Conservation (phyloP, 495 filamentous ascomycete species). For the Penicillium canescens region DNA sequence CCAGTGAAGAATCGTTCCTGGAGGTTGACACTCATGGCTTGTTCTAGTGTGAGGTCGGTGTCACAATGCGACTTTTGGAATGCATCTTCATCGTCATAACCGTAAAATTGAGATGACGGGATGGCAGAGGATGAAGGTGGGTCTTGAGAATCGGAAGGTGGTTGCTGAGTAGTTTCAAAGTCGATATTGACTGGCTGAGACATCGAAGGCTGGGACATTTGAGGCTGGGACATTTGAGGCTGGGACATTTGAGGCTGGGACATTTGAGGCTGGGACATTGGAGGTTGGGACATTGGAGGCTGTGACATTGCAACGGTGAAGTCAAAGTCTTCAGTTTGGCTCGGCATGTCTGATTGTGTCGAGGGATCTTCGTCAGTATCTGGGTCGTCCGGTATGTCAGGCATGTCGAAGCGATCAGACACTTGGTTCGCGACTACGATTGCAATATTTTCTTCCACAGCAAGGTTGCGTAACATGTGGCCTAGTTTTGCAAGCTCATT, state of each 20-base stretch:
- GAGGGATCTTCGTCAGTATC: too few relatives aligned
- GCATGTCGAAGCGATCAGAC: constrained; percentile 72
- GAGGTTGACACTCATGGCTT: constrained; percentile 37
- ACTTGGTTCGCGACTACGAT: constrained; percentile 96
- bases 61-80: too few relatives aligned
- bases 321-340: constrained; percentile 16
- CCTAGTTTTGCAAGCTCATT: constrained; percentile 75
- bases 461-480: constrained; percentile 71
- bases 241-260: too few relatives aligned
- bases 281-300: constrained; percentile 11
- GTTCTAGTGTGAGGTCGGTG: too few relatives aligned
- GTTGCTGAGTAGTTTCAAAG: neutral
- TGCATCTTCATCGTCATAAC: constrained; percentile 34
- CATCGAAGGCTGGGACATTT: constrained; percentile 7
- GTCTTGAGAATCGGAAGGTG: constrained; percentile 9
- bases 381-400: neutral
- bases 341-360: neutral
- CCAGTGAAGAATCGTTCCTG: constrained; percentile 94
- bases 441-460: constrained; percentile 69
- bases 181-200: neutral
- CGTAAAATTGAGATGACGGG: constrained; percentile 30
- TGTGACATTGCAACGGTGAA: constrained; percentile 12
- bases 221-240: constrained; percentile 9
- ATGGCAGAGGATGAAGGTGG: constrained; percentile 31
- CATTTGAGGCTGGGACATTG: constrained; percentile 13